Percentiles rank a stretch among this genome's conserved stretches.
Evolutionary conservation across 345 rosid genomes (phyloP).

Genomic region (Boechera retrofracta): DNA sequence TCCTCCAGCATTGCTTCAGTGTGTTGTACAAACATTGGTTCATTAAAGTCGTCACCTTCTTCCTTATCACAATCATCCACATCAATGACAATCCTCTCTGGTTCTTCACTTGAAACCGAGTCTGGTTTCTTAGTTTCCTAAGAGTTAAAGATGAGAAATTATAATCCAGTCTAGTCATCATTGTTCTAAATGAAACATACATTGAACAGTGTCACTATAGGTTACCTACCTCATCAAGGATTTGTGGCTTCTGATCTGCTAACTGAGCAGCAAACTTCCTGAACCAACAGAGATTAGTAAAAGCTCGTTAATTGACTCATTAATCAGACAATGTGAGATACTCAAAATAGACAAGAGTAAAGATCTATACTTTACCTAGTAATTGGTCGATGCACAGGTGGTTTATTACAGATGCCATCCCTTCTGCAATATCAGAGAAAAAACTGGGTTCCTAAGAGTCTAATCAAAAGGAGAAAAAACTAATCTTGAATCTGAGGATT

Average conservation of each 20-base stretch:
- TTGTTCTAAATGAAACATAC: constrained; percentile 17
- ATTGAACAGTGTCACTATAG: constrained; percentile 19
- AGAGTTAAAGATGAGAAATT: constrained; percentile 7
- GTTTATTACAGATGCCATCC: constrained; percentile 55
- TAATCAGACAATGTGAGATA: constrained; percentile 30
- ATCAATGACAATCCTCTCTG: constrained; percentile 54
- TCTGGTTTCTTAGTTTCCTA: constrained; percentile 59
- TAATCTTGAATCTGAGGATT: constrained; percentile 2
- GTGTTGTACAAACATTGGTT: constrained; percentile 80
- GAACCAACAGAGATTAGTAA: constrained; percentile 38
- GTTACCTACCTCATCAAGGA: constrained; percentile 61
- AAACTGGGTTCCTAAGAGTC: neutral
- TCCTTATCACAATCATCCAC: constrained; percentile 49
- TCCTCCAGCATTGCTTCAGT: constrained; percentile 87
- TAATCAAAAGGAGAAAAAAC: constrained; percentile 1
- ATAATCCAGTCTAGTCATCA: neutral
- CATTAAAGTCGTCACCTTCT: constrained; percentile 47
- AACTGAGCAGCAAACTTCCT: constrained; percentile 86
- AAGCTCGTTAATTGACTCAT: neutral
- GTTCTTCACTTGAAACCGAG: constrained; percentile 45
- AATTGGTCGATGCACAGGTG: constrained; percentile 74
- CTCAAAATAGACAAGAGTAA: constrained; percentile 15
- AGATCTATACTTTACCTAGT: constrained; percentile 63
- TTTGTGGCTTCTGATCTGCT: constrained; percentile 58
- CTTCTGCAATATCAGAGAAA: constrained; percentile 45